Base-by-base conservation (phyloP, 257 asterid genomes). In the Prunella vulgaris region DNA sequence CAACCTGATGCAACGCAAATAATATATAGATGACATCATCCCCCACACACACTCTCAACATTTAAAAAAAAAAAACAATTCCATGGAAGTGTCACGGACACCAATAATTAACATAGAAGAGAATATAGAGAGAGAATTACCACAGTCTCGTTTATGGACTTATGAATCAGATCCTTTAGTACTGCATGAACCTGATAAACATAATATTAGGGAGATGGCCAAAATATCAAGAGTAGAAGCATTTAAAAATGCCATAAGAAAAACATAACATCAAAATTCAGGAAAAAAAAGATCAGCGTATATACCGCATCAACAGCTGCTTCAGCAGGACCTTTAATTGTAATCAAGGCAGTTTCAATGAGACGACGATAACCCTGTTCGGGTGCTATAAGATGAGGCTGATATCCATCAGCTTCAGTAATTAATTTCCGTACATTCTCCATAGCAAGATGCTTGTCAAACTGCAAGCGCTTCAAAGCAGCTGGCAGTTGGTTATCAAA, bases 321-420 rank as follows among this genome's bases (percentile, higher is more conserved):
- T 84, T 89, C 99, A 42, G 97, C 95, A 58, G 99, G 99, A 64
- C 97, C 99, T 86, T 94, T 94, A 42, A 93, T 87, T 22, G 88
- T 84, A 68, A 85, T 74, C 85, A 93, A 79, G 51, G 97, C 85
- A 64, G 97, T 91, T 77, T 94, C 99, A 75, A 94, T 94, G 69
- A 94, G 97, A 63, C 95, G 96, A 24, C 97, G 97, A 74, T 94
- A 94, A 71, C 99, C 99, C 76, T 94, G 97, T 74, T 94, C 99
- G 13, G 99, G 99, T 25, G 99, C 99, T 78, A 94, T 94, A 64
- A 94, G 87, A 85, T 94, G 99, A 54, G 99, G 99, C 80, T 94
- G 99, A 78, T 91, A 94, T 46, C 97, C 97, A 86, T 94, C 99
- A 78, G 97, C 99, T 82, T 91, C 97, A 30, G 97, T 91, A 49